These are phyloP conservation scores for Eucalyptus sp. DNA, from an alignment of 345 rosid genomes.

Conservation along the genomic window DNA sequence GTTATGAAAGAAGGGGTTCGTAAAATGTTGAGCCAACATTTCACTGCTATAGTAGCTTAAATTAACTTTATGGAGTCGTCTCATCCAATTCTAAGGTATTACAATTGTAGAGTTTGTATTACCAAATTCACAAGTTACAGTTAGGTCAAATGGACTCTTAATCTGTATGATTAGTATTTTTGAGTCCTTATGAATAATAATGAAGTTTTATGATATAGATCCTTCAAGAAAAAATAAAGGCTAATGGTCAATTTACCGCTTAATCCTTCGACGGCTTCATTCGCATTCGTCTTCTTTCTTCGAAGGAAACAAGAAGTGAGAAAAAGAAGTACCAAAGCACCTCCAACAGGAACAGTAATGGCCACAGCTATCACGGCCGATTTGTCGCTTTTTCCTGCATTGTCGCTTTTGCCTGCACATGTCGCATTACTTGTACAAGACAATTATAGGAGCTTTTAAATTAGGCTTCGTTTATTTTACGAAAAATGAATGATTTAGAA, in stretches of 20 bases:
- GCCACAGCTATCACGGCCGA: neutral
- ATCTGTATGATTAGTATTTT: too few species aligned
- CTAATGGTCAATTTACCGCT: neutral
- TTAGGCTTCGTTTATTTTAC: fast-evolving
- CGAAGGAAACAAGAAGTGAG: neutral
- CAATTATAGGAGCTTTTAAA: neutral
- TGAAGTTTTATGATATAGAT: neutral
- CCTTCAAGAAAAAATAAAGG: neutral
- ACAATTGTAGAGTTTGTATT: too few species aligned
- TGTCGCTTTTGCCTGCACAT: neutral
- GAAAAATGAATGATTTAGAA: too few species aligned
- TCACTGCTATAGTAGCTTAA: neutral
- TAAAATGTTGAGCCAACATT: neutral
- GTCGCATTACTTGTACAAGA: neutral
- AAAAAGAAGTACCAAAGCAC: neutral
- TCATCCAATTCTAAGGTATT: too few species aligned
- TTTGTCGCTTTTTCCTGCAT: neutral
- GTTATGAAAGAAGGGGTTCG: neutral
- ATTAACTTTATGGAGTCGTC: too few species aligned
- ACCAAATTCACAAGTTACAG: neutral
- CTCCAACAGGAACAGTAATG: neutral
- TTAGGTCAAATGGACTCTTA: neutral
- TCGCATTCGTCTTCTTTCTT: neutral
- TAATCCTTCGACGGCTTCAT: neutral
- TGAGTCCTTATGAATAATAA: neutral